A percentile compares a stretch with the other conserved stretches of the same genome.
phyloP scores from a whole-genome alignment of 495 filamentous ascomycete species.

The Apodospora peruviana region DNA sequence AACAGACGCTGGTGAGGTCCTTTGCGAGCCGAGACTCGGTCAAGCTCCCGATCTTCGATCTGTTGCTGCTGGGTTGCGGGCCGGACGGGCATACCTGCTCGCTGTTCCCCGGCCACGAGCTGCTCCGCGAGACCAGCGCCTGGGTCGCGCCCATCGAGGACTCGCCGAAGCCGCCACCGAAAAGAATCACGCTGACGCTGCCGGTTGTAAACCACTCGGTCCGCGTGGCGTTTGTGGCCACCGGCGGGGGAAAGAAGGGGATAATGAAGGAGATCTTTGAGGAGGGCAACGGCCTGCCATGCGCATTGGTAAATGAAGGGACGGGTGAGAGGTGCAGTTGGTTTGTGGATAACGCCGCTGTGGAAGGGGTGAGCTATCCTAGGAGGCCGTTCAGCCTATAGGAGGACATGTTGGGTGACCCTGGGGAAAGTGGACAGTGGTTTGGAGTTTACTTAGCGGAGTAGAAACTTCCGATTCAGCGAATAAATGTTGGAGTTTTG shows the following conservation, averaged over 20 bases:
- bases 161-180: slow-evolving; percentile 88
- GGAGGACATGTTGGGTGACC: too few relatives aligned
- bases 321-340: slow-evolving; percentile 83
- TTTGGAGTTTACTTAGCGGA: too few relatives aligned
- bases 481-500: too few relatives aligned
- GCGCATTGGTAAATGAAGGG: slow-evolving; percentile 76
- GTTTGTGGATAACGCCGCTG: slow-evolving; percentile 83
- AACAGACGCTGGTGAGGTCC: slow-evolving; percentile 74
- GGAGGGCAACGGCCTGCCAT: slow-evolving; percentile 72
- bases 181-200: slow-evolving; percentile 84
- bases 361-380: slow-evolving; percentile 78
- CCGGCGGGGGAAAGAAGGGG: slow-evolving; percentile 81
- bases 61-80: slow-evolving; percentile 86
- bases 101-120: slow-evolving; percentile 82
- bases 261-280: slow-evolving; percentile 89
- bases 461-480: too few relatives aligned
- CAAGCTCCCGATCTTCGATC: slow-evolving; percentile 88
- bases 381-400: slow-evolving; percentile 44
- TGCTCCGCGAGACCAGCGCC: slow-evolving; percentile 81
- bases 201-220: slow-evolving; percentile 81
- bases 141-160: slow-evolving; percentile 90
- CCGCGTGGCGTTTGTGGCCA: slow-evolving; percentile 85
- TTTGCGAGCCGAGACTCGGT: slow-evolving; percentile 84
- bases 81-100: slow-evolving; percentile 97
- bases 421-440: too few relatives aligned